phyloP scores from a whole-genome alignment of 768 basidiomycete genomes.

The Auricularia heimuer region DNA sequence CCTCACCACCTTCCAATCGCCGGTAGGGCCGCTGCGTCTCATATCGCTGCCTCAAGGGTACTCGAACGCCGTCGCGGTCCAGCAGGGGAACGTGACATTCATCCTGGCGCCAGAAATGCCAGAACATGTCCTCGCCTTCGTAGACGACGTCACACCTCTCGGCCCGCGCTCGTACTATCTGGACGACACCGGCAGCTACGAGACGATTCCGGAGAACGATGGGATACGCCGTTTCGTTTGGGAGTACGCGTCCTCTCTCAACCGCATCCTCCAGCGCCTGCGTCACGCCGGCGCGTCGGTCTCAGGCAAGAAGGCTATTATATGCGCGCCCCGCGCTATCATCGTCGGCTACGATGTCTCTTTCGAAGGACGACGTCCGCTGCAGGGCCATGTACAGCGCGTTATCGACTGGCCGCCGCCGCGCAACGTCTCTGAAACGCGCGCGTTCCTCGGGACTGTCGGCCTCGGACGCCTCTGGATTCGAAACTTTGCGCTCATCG shows the following conservation, averaged over 20 bases:
- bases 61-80: too few species aligned
- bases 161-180: conserved; percentile 19
- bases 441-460: conserved; percentile 17
- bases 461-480: conserved; percentile 16
- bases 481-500: conserved; percentile 13
- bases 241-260: conserved; percentile 28
- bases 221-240: conserved; percentile 30
- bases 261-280: conserved; percentile 28
- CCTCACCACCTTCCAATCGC: too few species aligned
- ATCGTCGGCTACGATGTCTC: conserved; percentile 33
- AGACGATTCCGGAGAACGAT: conserved; percentile 28
- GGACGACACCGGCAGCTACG: conserved; percentile 16
- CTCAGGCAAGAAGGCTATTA: conserved; percentile 24
- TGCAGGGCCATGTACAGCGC: conserved; percentile 18
- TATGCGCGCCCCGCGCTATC: conserved; percentile 19
- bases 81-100: too few species aligned
- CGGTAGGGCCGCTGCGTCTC: too few species aligned
- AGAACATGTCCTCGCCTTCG: too few species aligned
- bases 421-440: conserved; percentile 13
- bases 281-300: conserved; percentile 29
- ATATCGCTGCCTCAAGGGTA: too few species aligned
- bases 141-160: too few species aligned
- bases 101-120: too few species aligned
- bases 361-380: conserved; percentile 22
- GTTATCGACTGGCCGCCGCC: conserved; percentile 16